phyloP scores from a whole-genome alignment of 1,139 yeast species.

The Geotrichum carabidarum region DNA sequence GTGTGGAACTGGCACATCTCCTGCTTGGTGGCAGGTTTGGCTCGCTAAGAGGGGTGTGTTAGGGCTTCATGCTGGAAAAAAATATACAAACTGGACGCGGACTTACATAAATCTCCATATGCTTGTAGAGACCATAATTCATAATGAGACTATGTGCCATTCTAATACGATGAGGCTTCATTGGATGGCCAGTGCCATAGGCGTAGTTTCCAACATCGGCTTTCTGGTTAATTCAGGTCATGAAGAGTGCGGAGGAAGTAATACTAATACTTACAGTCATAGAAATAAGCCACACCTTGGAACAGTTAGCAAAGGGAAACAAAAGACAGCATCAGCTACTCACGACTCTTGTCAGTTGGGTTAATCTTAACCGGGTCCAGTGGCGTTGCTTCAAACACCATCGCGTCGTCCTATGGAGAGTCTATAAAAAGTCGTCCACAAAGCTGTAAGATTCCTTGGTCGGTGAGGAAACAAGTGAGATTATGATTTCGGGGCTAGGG shows the following conservation, averaged over 20 bases:
- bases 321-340: conserved; percentile 25
- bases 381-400: conserved; percentile 39
- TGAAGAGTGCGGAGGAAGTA: neutral
- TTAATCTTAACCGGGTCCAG: conserved; percentile 56
- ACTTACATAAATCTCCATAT: conserved; percentile 82
- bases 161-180: conserved; percentile 98
- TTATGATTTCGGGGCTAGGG: neutral
- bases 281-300: conserved; percentile 58
- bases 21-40: conserved; percentile 96
- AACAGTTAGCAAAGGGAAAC: conserved; percentile 14
- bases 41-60: conserved; percentile 41
- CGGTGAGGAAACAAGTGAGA: neutral
- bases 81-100: neutral
- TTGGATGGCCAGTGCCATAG: conserved; percentile 97
- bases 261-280: conserved; percentile 41
- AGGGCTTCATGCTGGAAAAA: neutral
- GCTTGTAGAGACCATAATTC: conserved; percentile 94
- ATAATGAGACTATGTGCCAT: conserved; percentile 96
- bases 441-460: neutral
- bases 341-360: conserved; percentile 54
- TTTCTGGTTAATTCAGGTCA: conserved; percentile 11
- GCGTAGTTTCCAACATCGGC: conserved; percentile 96
- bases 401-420: conserved; percentile 2
- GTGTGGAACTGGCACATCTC: conserved; percentile 99
- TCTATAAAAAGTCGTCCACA: neutral